Evolutionary conservation across 306 rosid species (phyloP).

Genomic region (Hippophae gyantsensis): DNA sequence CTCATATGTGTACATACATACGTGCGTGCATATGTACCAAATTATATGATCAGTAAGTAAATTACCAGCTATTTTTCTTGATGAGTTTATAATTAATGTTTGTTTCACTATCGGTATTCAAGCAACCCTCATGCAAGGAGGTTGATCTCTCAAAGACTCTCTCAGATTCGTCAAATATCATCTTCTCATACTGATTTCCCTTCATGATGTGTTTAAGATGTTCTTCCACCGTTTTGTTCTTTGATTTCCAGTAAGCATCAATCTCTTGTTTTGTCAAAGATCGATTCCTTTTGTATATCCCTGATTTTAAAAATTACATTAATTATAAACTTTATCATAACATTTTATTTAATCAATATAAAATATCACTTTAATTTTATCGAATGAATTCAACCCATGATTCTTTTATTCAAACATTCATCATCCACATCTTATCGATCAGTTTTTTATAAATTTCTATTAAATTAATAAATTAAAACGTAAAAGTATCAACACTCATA

Average conservation of each 20-base stretch:
- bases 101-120: conserved; percentile 9
- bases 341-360: not conserved
- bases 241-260: conserved; percentile 47
- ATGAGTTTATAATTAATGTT: conserved; percentile 30
- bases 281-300: conserved; percentile 27
- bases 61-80: conserved; percentile 52
- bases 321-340: no score
- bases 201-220: conserved; percentile 31
- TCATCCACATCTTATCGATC: no score
- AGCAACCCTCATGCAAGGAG: conserved; percentile 16
- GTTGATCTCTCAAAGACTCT: conserved; percentile 29
- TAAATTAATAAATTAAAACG: no score
- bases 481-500: no score
- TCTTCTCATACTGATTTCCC: not conserved
- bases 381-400: no score
- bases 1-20: no score
- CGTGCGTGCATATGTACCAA: not conserved
- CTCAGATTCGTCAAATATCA: conserved; percentile 7
- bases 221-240: conserved; percentile 43
- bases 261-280: conserved; percentile 45
- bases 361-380: not conserved
- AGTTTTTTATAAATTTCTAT: no score
- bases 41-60: not conserved
- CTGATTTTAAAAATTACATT: conserved; percentile 13
- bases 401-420: no score